Percentiles rank a stretch among this genome's conserved stretches.
These are phyloP conservation scores for Globisporangium cylindrosporum DNA, from an alignment of 352 stramenopile species.

Conservation along the genomic window DNA sequence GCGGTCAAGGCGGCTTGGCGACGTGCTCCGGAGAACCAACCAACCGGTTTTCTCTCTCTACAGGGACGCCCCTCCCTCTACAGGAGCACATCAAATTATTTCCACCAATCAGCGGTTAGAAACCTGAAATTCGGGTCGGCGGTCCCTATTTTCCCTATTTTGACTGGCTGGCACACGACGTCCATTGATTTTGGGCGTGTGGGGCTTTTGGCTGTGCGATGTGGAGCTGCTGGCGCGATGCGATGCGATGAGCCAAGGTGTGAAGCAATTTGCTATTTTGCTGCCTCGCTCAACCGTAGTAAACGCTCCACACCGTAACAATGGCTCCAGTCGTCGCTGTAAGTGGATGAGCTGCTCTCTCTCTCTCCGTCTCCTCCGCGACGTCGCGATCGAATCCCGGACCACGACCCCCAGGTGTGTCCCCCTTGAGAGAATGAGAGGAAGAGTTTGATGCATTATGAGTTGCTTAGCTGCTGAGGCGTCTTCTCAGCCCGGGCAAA, in stretches of 20 bases:
- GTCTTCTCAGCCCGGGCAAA: constrained; percentile 84
- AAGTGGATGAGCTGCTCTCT: constrained; percentile 25
- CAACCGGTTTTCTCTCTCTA: constrained; percentile 52
- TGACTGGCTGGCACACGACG: constrained; percentile 14
- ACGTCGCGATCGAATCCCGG: constrained; percentile 1
- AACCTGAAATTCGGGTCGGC: not conserved
- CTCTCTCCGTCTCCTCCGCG: not conserved
- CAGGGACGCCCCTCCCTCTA: constrained; percentile 24
- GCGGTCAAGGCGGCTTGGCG: not conserved
- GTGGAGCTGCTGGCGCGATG: not conserved
- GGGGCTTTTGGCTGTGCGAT: not conserved
- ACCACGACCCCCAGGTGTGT: constrained; percentile 10
- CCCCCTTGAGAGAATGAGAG: not conserved
- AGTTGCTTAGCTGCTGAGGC: constrained; percentile 86
- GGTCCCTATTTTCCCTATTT: not conserved
- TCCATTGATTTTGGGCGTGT: constrained; percentile 31
- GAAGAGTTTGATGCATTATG: constrained; percentile 26
- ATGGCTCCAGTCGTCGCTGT: constrained; percentile 53
- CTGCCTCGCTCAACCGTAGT: constrained; percentile 27
- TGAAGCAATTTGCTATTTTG: constrained; percentile 27
- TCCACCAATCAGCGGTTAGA: constrained; percentile 31
- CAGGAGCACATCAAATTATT: constrained; percentile 19
- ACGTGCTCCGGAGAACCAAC: constrained; percentile 26
- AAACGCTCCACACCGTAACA: constrained; percentile 25
- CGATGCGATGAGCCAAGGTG: not conserved